These are phyloP conservation scores for Plasmodium inui DNA, from an alignment of 169 alveolate genomes.

Conservation along the genomic window DNA sequence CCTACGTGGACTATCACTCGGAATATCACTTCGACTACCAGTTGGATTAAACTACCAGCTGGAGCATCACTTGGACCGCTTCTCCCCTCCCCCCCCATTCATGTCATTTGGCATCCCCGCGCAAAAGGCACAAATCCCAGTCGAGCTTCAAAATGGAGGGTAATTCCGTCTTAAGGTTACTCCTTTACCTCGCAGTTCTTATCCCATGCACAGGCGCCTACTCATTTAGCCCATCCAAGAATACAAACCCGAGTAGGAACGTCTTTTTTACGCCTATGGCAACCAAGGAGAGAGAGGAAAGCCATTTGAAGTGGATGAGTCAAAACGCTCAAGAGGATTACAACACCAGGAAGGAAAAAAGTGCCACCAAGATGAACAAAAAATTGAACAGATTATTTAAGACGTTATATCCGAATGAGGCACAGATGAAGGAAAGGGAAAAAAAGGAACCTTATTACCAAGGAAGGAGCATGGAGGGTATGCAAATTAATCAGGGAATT, in stretches of 20 bases:
- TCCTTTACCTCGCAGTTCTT: not conserved
- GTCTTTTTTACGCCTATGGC: not conserved
- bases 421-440: not conserved
- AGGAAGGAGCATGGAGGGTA: not conserved
- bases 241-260: not conserved
- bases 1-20: not conserved
- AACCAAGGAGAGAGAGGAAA: not conserved
- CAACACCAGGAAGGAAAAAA: constrained; percentile 11
- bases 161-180: not conserved
- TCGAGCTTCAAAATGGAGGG: not conserved
- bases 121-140: not conserved
- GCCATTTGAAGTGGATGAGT: not conserved
- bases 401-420: constrained; percentile 40
- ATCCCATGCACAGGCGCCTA: not conserved
- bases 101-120: not conserved
- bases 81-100: not conserved
- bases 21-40: no score
- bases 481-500: not conserved
- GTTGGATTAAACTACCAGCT: no score
- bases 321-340: not conserved
- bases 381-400: constrained; percentile 27
- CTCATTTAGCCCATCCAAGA: not conserved
- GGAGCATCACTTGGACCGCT: not conserved
- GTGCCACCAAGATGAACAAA: constrained; percentile 19
- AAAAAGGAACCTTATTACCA: not conserved